Evolutionary conservation across 305 asterid genomes (phyloP).

Genomic region (Petunia hybrid): DNA sequence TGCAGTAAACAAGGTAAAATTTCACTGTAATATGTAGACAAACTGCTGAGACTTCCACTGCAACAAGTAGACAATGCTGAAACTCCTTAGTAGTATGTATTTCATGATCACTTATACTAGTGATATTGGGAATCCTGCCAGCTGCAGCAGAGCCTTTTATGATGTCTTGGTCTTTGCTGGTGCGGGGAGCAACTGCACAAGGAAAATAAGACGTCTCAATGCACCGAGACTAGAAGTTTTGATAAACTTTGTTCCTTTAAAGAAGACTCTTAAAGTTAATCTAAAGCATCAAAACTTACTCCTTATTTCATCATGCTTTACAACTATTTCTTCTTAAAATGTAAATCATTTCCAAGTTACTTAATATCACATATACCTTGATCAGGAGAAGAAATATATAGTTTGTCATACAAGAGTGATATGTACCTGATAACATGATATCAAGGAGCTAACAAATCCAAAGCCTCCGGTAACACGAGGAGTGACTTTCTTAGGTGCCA

Average conservation of each 20-base stretch:
- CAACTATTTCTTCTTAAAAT: not conserved
- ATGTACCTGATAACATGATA: slow-evolving; percentile 97
- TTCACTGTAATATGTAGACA: slow-evolving; percentile 16
- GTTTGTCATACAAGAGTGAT: not conserved
- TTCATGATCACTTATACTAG: slow-evolving; percentile 25
- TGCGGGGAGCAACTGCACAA: slow-evolving; percentile 82
- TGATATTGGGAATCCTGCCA: not conserved
- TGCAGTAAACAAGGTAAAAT: slow-evolving; percentile 23
- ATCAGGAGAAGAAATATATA: slow-evolving; percentile 12
- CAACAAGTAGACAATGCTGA: not conserved
- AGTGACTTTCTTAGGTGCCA: slow-evolving; percentile 89
- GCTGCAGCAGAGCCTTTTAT: slow-evolving; percentile 43
- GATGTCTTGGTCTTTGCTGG: slow-evolving; percentile 73
- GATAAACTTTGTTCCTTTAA: not conserved
- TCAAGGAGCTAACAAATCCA: slow-evolving; percentile 86
- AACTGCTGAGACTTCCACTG: slow-evolving; percentile 14
- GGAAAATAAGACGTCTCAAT: slow-evolving; percentile 28
- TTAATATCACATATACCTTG: not conserved
- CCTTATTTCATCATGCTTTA: not conserved
- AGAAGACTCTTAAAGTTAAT: not conserved
- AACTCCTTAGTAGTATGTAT: not conserved
- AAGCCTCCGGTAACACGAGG: slow-evolving; percentile 95
- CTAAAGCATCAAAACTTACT: not conserved
- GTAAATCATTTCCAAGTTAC: not conserved
- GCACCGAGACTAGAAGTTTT: not conserved